Evolutionary conservation across 2,329 filamentous ascomycete genomes (phyloP), one percentile per base, ranked within the genome.

Genomic region (Fusarium coffeatum): DNA sequence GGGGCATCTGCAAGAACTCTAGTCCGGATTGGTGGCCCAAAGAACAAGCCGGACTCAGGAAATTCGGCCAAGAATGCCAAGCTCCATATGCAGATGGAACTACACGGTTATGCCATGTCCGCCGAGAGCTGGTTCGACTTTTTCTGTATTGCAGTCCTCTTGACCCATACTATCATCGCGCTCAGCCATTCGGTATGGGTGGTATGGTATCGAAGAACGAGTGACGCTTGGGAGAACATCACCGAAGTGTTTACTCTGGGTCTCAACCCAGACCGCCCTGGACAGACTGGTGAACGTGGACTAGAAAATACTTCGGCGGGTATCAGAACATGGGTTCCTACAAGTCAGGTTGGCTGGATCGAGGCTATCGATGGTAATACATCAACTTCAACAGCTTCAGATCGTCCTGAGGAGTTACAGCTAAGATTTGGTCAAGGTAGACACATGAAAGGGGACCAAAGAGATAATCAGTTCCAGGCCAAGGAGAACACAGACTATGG

Each of bases 321-420:
- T 37, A 37, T 37, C 5, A 37, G 32, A 11, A 37, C 32, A 3
- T 37, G 34, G 34, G 34, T 37, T n/a, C 34, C 34, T 2, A 37
- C 5, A 0, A 11, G 7, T 3, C 34, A 37, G 0, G 16, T 37
- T 11, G 34, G 34, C 0, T 37, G 34, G 16, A 37, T 37, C 6
- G 34, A 37, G 34, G 34, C 16, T 11, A 37, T 37, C 1, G 34
- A 37, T 10, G 34, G 16, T 7, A n/a, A 7, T n/a, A 11, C 34
- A 4, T 37, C 32, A 37, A 2, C 32, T 1, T 37, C 32, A 6
- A 37, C 32, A 37, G 3, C 32, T 0, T 6, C 4, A n/a, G 32
- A 37, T 3, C 34, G 5, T n/a, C 16, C 34, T 37, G 34, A 37
- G 34, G 5, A 37, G 34, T 11, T 37, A 10, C 34, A 37, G 34